phyloP scores from a whole-genome alignment of 148 eudicot species.

The Polygonum maritimum region DNA sequence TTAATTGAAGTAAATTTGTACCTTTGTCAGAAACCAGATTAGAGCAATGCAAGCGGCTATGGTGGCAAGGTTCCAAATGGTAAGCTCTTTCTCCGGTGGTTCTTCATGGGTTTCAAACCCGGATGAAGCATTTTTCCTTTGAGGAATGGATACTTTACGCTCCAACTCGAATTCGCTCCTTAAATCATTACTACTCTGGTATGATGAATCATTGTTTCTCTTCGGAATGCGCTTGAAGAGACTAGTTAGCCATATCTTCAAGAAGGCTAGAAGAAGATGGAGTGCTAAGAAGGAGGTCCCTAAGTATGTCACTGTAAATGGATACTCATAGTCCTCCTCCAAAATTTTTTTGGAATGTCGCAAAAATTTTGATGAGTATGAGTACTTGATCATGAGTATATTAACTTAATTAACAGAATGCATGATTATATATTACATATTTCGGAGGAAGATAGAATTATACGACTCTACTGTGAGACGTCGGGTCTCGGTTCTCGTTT shows the following conservation, averaged over 20 bases:
- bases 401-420: not conserved
- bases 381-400: not conserved
- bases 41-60: constrained; percentile 24
- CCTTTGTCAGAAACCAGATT: constrained; percentile 27
- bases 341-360: too few relatives aligned
- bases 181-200: not conserved
- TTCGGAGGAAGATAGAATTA: not conserved
- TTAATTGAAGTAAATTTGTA: not conserved
- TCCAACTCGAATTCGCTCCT: not conserved
- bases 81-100: constrained; percentile 8
- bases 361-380: not conserved
- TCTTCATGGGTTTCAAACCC: not conserved
- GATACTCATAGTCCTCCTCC: constrained; percentile 26
- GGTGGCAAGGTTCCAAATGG: constrained; percentile 10
- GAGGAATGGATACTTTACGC: not conserved
- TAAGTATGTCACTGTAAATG: constrained; percentile 26
- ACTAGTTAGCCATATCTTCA: constrained; percentile 14
- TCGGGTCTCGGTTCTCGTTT: too few relatives aligned
- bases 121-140: not conserved
- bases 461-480: constrained; percentile 1
- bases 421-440: not conserved
- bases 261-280: constrained; percentile 22
- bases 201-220: not conserved
- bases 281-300: constrained; percentile 24
- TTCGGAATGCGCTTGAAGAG: constrained; percentile 2